These are phyloP conservation scores for Toxoplasma gondii DNA, from an alignment of 169 alveolate genomes.

Conservation along the genomic window DNA sequence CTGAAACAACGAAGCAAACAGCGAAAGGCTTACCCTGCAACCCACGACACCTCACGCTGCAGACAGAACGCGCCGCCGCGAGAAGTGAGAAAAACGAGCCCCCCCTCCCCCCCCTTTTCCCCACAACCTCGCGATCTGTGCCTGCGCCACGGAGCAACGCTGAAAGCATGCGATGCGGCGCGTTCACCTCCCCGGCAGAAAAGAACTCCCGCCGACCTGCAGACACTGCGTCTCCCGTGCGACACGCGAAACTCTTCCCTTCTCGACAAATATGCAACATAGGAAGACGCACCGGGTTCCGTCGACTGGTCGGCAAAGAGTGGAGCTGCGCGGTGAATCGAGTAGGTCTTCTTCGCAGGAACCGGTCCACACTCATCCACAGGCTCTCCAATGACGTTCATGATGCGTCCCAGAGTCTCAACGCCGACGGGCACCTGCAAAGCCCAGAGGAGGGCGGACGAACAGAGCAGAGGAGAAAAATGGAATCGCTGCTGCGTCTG, in stretches of 20 bases:
- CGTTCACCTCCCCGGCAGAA: too few species aligned
- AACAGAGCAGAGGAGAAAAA: background rate
- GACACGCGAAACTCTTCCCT: too few species aligned
- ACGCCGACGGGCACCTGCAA: slow-evolving; percentile 75
- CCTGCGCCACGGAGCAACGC: too few species aligned
- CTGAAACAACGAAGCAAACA: background rate
- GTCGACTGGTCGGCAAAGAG: slow-evolving; percentile 92
- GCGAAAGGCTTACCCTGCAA: background rate
- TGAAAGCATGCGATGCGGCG: too few species aligned
- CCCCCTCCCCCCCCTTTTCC: too few species aligned
- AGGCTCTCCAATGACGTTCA: slow-evolving; percentile 98
- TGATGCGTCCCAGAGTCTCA: slow-evolving; percentile 94
- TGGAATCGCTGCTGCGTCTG: background rate
- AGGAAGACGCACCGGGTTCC: slow-evolving; percentile 92
- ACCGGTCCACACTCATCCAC: slow-evolving; percentile 97
- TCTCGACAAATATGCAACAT: too few species aligned
- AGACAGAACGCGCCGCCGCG: too few species aligned
- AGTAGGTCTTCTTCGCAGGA: slow-evolving; percentile 80
- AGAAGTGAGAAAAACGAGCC: too few species aligned
- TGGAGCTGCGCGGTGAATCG: slow-evolving; percentile 98
- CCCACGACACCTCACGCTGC: background rate
- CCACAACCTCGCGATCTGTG: too few species aligned
- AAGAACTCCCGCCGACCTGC: too few species aligned
- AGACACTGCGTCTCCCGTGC: too few species aligned
- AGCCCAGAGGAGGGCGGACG: background rate